A percentile compares a stretch with the other conserved stretches of the same genome.
Conservation (phyloP, 495 filamentous ascomycete genomes). For the Aspergillus ellipticus region DNA sequence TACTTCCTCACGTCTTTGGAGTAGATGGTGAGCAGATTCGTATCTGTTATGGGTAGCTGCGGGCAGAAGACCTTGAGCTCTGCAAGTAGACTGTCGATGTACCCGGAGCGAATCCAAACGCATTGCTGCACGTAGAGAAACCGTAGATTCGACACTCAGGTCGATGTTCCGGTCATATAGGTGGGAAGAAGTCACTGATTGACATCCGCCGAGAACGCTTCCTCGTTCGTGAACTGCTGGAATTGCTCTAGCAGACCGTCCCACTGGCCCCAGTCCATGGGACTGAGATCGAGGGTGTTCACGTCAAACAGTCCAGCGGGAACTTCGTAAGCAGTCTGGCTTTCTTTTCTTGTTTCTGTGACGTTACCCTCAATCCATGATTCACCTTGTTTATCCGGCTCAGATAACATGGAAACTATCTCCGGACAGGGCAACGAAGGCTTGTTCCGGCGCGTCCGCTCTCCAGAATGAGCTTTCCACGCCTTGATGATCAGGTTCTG, state of each 20-base stretch:
- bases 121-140: no score
- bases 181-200: no score
- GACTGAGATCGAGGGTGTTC: conserved; percentile 19
- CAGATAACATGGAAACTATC: conserved; percentile 11
- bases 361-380: no score
- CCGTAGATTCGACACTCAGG: no score
- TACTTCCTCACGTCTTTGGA: no score
- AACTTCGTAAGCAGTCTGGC: conserved; percentile 1
- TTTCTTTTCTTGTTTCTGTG: background rate
- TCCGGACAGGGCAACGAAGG: conserved; percentile 25
- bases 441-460: conserved; percentile 19
- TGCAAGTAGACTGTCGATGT: no score
- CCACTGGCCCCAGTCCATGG: conserved; percentile 36
- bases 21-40: no score
- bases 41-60: no score
- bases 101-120: no score
- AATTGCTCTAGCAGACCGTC: conserved; percentile 32
- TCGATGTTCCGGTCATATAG: no score
- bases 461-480: conserved; percentile 29
- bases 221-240: conserved; percentile 10
- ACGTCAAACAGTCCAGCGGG: background rate
- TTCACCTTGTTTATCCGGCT: conserved; percentile 5
- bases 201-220: background rate
- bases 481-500: conserved; percentile 35
- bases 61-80: no score